A percentile compares a stretch with the other conserved stretches of the same genome.
These are phyloP conservation scores for Volvox africanus DNA, from an alignment of 139 green algal species.

Conservation along the genomic window DNA sequence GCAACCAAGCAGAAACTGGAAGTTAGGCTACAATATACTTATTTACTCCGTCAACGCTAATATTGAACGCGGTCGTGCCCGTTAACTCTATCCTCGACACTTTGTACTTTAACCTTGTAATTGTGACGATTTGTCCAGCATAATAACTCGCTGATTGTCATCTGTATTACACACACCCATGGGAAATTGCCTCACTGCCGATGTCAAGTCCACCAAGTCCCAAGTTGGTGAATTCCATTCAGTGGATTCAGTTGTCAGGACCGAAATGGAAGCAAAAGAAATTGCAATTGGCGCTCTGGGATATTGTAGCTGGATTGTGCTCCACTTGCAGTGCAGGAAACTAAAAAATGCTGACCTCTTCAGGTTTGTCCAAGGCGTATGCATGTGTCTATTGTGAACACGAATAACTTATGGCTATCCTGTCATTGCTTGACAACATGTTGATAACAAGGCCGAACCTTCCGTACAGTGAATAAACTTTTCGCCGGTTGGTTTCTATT, in stretches of 20 bases:
- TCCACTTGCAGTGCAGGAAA: not conserved
- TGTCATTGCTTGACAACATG: not conserved
- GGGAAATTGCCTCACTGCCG: not conserved
- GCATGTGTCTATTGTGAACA: not conserved
- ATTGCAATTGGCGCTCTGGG: not conserved
- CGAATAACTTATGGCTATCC: not conserved
- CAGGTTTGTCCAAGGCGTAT: not conserved
- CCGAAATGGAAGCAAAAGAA: not conserved
- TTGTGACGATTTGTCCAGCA: too few species aligned
- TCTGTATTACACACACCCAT: not conserved
- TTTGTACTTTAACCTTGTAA: too few species aligned
- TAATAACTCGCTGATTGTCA: too few species aligned
- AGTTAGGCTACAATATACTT: too few species aligned
- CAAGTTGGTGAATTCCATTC: not conserved
- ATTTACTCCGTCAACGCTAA: too few species aligned
- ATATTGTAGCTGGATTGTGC: not conserved
- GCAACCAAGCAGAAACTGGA: too few species aligned
- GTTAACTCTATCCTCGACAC: too few species aligned
- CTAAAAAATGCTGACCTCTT: constrained; percentile 27
- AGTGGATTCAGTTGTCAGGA: not conserved
- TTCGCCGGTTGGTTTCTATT: not conserved
- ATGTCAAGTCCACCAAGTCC: constrained; percentile 23
- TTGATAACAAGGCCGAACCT: not conserved
- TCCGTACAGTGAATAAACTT: too few species aligned
- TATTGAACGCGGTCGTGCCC: too few species aligned